phyloP scores from a whole-genome alignment of 1,284 basidiomycete species.

The Rhodotorula sp. region DNA sequence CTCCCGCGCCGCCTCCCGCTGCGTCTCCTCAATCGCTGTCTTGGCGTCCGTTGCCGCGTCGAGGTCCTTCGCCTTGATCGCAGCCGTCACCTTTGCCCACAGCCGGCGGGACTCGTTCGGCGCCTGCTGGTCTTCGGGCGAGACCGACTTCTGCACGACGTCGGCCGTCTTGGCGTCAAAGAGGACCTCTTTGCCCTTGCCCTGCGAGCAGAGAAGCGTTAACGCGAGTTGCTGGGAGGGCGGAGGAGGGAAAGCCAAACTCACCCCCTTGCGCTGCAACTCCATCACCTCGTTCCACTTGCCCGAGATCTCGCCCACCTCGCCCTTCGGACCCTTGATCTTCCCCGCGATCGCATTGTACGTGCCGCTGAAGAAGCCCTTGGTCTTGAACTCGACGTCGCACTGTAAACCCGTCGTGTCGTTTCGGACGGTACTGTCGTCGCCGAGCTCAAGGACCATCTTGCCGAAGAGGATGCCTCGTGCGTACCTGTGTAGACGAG shows the following conservation, averaged over 20 bases:
- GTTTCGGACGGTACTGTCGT: constrained; percentile 81
- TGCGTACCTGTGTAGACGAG: constrained; percentile 61
- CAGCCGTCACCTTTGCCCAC: constrained; percentile 81
- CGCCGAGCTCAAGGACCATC: constrained; percentile 96
- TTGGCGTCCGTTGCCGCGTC: constrained; percentile 90
- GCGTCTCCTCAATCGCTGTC: constrained; percentile 82
- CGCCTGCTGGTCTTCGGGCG: constrained; percentile 83
- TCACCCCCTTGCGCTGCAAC: constrained; percentile 61
- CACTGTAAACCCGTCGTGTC: constrained; percentile 69
- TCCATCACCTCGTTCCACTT: constrained; percentile 93
- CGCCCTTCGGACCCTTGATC: constrained; percentile 63
- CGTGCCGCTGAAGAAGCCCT: constrained; percentile 96
- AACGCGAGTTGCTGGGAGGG: constrained; percentile 4
- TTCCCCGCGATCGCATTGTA: constrained; percentile 84
- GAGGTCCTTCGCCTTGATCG: constrained; percentile 86
- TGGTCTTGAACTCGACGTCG: constrained; percentile 97
- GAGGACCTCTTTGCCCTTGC: constrained; percentile 60
- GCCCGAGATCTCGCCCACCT: constrained; percentile 82
- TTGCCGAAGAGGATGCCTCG: constrained; percentile 96
- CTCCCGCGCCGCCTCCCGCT: constrained; percentile 73
- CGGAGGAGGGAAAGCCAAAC: not conserved
- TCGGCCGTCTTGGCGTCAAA: constrained; percentile 78
- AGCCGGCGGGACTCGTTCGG: constrained; percentile 71
- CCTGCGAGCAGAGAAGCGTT: not conserved
- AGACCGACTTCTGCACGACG: constrained; percentile 75